phyloP scores from a whole-genome alignment of 2,329 filamentous ascomycete species.

The Coniella lustricola region DNA sequence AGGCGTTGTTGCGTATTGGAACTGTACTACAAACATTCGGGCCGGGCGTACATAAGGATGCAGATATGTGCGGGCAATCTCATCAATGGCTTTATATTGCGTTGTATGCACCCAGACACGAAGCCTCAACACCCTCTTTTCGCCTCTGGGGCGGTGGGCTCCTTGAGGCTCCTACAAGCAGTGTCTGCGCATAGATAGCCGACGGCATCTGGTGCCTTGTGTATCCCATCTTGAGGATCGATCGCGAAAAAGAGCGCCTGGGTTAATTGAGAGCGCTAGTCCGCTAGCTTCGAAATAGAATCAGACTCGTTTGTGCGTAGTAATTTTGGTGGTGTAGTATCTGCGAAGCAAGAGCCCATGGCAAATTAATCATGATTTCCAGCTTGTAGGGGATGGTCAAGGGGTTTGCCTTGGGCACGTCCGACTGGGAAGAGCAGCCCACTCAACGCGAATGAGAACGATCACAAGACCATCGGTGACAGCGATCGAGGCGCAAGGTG shows the following conservation, averaged over 20 bases:
- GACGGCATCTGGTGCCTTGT: background rate
- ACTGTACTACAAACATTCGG: too few relatives aligned
- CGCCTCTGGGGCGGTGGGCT: too few relatives aligned
- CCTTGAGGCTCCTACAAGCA: too few relatives aligned
- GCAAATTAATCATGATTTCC: constrained; percentile 17
- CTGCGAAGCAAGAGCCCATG: background rate
- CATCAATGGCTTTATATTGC: too few relatives aligned
- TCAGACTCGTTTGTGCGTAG: background rate
- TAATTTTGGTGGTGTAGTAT: constrained; percentile 1
- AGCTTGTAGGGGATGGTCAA: constrained; percentile 10
- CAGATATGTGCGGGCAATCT: too few relatives aligned
- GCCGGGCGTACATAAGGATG: too few relatives aligned
- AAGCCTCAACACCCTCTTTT: too few relatives aligned
- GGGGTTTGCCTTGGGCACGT: background rate
- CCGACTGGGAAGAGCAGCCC: constrained; percentile 10
- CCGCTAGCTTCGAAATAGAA: constrained; percentile 2
- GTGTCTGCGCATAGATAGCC: background rate
- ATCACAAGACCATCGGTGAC: constrained; percentile 16
- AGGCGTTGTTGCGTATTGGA: too few relatives aligned
- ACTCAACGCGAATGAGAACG: constrained; percentile 9
- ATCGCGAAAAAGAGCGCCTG: too few relatives aligned
- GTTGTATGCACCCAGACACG: too few relatives aligned
- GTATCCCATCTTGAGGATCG: background rate
- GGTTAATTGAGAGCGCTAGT: background rate
- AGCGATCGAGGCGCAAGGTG: background rate